A percentile compares a stretch with the other conserved stretches of the same genome.
Evolutionary conservation across 2,329 filamentous ascomycete genomes (phyloP).

Genomic region (Ciborinia camelliae): DNA sequence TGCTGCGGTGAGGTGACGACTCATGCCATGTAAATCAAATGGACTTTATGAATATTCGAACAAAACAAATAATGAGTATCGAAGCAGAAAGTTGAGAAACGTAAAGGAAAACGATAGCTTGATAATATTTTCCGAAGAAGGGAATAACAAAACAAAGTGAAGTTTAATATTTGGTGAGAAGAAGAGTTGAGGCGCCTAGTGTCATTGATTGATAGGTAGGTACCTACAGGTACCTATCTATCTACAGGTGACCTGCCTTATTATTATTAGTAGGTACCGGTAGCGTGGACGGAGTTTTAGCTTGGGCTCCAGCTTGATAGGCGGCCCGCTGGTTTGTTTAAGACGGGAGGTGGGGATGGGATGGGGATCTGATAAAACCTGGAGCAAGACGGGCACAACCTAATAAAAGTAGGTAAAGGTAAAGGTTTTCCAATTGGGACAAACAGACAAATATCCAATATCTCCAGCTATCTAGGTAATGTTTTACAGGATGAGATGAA

Average conservation of each 20-base stretch:
- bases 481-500: too few relatives aligned
- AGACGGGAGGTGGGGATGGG: too few relatives aligned
- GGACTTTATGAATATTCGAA: background rate
- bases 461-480: too few relatives aligned
- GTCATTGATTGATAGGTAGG: background rate
- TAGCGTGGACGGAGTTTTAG: too few relatives aligned
- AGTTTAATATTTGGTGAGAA: background rate
- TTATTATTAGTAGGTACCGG: too few relatives aligned
- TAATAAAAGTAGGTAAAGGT: too few relatives aligned
- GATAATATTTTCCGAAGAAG: background rate
- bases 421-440: too few relatives aligned
- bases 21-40: constrained; percentile 13
- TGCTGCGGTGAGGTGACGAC: constrained; percentile 13
- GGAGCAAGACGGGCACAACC: background rate
- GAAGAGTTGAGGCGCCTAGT: background rate
- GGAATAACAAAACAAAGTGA: background rate
- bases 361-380: constrained; percentile 8
- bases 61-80: background rate
- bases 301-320: too few relatives aligned
- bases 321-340: background rate
- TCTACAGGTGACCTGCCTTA: too few relatives aligned
- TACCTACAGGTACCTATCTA: background rate
- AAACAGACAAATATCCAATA: too few relatives aligned
- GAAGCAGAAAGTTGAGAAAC: background rate
- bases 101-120: background rate